Base-by-base conservation (phyloP, 2,329 filamentous ascomycete species). In the Alternaria viburni region DNA sequence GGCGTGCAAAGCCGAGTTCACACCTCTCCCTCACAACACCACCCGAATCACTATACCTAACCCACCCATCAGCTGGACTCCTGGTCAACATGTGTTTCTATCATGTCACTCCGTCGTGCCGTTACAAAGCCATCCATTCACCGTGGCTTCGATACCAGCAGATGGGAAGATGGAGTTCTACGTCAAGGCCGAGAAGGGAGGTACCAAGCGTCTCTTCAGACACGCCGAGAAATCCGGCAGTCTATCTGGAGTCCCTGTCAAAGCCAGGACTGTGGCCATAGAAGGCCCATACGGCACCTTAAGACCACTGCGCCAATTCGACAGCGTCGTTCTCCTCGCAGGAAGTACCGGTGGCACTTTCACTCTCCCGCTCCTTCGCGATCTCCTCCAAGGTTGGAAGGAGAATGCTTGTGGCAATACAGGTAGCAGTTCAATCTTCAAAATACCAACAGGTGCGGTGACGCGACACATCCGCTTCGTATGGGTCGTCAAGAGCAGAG, bases 121-220 rank as follows among this genome's bases (percentile, higher is more conserved):
- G 1, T 76, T 90, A 2, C 87, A 90, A 69, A 86, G 85, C 23
- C 89, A 91, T 67, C 89, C 89, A 0, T 90, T 90, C 70, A 90
- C 88, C 1, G 87, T 90, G 61, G 80, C 86, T 3, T 87, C 86
- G 1, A 81, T 89, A 12, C 85, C 86, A 0, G 80, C 81, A 43
- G 87, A 89, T 69, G 81, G 82, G 1, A 84, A 82, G 59, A 81
- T 89, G 74, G 86, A 88, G 55, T 88, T 89, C 64, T 73, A 87
- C 5, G 80, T 89, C 10, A 85, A 86, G 60, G 81, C 86, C 1
- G 82, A 87, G 68, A 82, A 79, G 32, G 87, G 86, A 12, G 85
- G 82, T 11, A 88, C 86, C 1, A 81, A 75, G 52, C 81, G 80
- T 7, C 81, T 89, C 60, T 85, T 85, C 72, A 77, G 77, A 46